These are phyloP conservation scores for Pestalotiopsis sp. DNA, from an alignment of 2,329 filamentous ascomycete genomes.

Conservation along the genomic window DNA sequence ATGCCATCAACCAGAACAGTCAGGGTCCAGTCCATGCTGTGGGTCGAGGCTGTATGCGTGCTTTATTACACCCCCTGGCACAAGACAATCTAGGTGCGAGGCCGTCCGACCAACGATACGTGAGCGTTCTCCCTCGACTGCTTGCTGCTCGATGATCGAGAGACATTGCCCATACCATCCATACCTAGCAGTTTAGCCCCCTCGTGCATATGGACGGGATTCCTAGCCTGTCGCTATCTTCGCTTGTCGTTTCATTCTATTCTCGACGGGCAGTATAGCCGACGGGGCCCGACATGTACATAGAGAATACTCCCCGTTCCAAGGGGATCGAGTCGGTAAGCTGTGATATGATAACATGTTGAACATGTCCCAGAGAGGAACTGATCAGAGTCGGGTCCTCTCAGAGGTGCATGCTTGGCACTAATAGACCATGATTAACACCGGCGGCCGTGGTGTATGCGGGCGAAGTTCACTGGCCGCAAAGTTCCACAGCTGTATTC, in stretches of 20 bases:
- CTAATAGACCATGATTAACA: neutral
- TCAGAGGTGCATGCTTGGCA: conserved; percentile 2
- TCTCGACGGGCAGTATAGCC: neutral
- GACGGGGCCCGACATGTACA: conserved; percentile 1
- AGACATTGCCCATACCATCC: neutral
- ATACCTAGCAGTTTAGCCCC: neutral
- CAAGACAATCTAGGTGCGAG: neutral
- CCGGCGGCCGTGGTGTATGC: neutral
- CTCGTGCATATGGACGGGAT: neutral
- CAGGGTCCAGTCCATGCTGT: neutral
- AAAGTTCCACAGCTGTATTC: neutral
- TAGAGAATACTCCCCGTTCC: neutral
- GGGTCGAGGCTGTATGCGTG: neutral
- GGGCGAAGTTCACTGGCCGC: neutral
- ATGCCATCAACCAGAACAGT: neutral
- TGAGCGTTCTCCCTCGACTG: neutral
- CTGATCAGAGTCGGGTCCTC: conserved; percentile 6
- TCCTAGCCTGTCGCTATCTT: conserved; percentile 8
- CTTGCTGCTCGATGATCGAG: neutral
- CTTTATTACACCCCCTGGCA: neutral
- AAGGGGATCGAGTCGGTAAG: conserved; percentile 6
- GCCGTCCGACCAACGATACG: conserved; percentile 5
- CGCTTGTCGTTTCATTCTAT: neutral
- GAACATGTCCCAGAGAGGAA: neutral
- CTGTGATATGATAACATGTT: neutral